These are phyloP conservation scores for Trichosanthes cucumerina DNA, from an alignment of 306 rosid genomes.

Conservation along the genomic window DNA sequence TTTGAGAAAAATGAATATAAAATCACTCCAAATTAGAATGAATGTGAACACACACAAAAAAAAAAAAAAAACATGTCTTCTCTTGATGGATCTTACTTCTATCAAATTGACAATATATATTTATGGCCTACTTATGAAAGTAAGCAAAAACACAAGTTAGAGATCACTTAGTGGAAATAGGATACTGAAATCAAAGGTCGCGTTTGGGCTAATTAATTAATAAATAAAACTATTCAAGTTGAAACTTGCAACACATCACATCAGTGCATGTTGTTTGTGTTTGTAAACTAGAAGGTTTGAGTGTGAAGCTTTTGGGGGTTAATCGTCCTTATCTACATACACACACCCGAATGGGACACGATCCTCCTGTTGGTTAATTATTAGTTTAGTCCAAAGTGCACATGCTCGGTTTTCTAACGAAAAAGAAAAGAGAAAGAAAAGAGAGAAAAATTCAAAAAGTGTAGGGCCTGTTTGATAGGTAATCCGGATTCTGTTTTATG, in stretches of 20 bases:
- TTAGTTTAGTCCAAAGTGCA: not conserved
- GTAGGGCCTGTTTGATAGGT: no score
- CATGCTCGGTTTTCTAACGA: not conserved
- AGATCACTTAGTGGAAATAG: no score
- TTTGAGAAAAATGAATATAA: not conserved
- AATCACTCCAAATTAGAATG: not conserved
- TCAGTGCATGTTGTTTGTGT: not conserved
- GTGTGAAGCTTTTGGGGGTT: not conserved
- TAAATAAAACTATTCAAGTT: not conserved
- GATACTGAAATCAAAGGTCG: no score
- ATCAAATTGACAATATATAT: not conserved
- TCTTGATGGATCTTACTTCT: not conserved
- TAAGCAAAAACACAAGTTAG: not conserved
- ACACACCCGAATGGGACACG: not conserved
- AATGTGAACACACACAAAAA: not conserved
- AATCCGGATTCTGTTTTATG: no score
- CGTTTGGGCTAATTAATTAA: no score
- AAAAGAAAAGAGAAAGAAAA: no score
- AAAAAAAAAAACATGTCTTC: no score
- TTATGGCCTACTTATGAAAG: not conserved
- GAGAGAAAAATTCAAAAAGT: no score
- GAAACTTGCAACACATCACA: not conserved
- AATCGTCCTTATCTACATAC: not conserved
- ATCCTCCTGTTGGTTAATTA: not conserved
- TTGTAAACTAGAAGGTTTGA: not conserved